Conservation (phyloP, 129 eudicot genomes). For the Mikania micrantha region DNA sequence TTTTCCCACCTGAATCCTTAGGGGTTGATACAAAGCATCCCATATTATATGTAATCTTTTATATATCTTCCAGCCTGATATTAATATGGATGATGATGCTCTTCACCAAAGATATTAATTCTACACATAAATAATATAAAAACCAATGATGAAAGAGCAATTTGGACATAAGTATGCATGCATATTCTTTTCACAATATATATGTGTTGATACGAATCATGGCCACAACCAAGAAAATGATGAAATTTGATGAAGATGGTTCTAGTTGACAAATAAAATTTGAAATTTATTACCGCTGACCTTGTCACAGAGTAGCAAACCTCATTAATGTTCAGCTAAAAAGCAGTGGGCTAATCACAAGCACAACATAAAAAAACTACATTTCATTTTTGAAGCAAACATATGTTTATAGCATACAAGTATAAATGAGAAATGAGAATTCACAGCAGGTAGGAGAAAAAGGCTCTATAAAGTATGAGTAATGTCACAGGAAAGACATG, state of each 20-base stretch:
- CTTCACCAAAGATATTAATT: conserved; percentile 23
- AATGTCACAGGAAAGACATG: conserved; percentile 49
- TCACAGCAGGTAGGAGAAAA: conserved; percentile 2
- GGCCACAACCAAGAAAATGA: neutral
- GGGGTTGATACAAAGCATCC: conserved; percentile 84
- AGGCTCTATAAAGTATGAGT: conserved; percentile 16
- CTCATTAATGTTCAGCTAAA: conserved; percentile 54
- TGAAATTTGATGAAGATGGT: conserved; percentile 25
- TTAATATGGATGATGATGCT: conserved; percentile 7
- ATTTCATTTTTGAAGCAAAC: conserved; percentile 10
- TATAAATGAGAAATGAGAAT: conserved; percentile 8
- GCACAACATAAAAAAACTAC: conserved; percentile 21
- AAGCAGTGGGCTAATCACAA: conserved; percentile 48
- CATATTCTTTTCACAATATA: conserved; percentile 9
- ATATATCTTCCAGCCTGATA: conserved; percentile 29
- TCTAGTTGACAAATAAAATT: conserved; percentile 20
- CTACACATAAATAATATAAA: conserved; percentile 11
- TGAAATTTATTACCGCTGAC: conserved; percentile 15
- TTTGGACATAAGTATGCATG: conserved; percentile 4
- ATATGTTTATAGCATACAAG: conserved; percentile 29
- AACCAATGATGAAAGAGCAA: conserved; percentile 4
- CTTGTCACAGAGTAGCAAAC: conserved; percentile 31
- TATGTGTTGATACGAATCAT: neutral
- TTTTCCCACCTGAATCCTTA: conserved; percentile 65
- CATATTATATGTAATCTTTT: conserved; percentile 42